Conservation (phyloP, 192 early-diverging fungal species). For the Coemansia sp. region DNA sequence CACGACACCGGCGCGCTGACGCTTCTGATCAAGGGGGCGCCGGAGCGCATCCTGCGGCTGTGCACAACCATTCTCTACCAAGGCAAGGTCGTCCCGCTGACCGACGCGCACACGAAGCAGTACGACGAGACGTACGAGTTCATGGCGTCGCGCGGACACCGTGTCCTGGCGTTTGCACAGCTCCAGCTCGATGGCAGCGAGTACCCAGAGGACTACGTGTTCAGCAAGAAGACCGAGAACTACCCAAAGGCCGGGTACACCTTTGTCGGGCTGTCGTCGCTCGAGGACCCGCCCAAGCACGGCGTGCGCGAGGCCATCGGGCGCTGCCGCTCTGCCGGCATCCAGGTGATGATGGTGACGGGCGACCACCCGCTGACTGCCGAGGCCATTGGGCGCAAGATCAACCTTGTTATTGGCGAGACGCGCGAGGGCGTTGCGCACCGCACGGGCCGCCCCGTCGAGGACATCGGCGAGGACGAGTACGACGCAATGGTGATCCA, state of each 20-base stretch:
- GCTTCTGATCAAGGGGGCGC: conserved; percentile 92
- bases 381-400: conserved; percentile 94
- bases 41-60: conserved; percentile 83
- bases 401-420: conserved; percentile 90
- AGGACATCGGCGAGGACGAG: conserved; percentile 75
- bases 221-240: conserved; percentile 66
- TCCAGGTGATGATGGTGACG: conserved; percentile 99
- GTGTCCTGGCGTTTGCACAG: conserved; percentile 92
- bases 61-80: conserved; percentile 75
- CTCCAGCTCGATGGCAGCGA: conserved; percentile 63
- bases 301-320: conserved; percentile 98
- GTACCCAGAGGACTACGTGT: conserved; percentile 74
- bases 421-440: conserved; percentile 78
- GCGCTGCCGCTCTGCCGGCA: conserved; percentile 86
- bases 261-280: conserved; percentile 85
- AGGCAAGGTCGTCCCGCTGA: conserved; percentile 61
- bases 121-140: conserved; percentile 81
- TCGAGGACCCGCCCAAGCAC: conserved; percentile 97
- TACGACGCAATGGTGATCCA: conserved; percentile 89
- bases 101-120: conserved; percentile 60
- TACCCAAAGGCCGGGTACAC: conserved; percentile 57
- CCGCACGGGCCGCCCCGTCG: conserved; percentile 60
- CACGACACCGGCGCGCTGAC: conserved; percentile 55
- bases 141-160: conserved; percentile 91
- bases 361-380: conserved; percentile 96